Conservation (phyloP, 768 basidiomycete species). For the Paxillus rubicundulus region DNA sequence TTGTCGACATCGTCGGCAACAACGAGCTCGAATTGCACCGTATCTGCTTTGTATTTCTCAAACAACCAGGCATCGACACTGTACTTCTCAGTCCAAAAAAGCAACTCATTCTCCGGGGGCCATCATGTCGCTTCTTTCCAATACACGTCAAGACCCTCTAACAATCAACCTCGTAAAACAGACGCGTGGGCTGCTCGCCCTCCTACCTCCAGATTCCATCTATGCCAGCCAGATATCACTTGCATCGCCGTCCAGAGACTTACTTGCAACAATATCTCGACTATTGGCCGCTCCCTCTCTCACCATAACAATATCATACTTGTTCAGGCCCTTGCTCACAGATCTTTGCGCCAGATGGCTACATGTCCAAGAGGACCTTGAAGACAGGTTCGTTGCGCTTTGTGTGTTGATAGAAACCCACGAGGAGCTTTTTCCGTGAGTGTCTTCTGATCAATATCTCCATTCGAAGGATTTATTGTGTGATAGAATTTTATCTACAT, state of each 20-base stretch:
- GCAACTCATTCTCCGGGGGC: neutral
- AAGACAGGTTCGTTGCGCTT: conserved; percentile 57
- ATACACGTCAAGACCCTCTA: conserved; percentile 50
- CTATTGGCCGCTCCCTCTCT: conserved; percentile 60
- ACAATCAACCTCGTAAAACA: conserved; percentile 57
- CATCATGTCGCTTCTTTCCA: conserved; percentile 10
- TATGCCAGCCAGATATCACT: conserved; percentile 38
- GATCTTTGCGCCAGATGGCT: conserved; percentile 86
- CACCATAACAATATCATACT: conserved; percentile 57
- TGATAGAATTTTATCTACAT: conserved; percentile 52
- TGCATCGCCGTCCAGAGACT: conserved; percentile 37
- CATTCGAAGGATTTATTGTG: conserved; percentile 1
- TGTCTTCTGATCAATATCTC: conserved; percentile 11
- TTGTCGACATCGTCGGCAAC: neutral
- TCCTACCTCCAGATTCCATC: conserved; percentile 43
- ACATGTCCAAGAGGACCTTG: conserved; percentile 44
- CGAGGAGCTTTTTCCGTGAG: conserved; percentile 71
- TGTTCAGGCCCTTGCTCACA: conserved; percentile 74
- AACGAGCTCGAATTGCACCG: neutral
- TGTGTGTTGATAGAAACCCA: conserved; percentile 64
- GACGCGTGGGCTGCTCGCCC: conserved; percentile 43
- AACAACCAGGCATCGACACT: neutral
- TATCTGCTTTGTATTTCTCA: neutral
- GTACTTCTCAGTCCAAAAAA: neutral
- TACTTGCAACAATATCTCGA: conserved; percentile 57